These are phyloP conservation scores for Raphanus hybrid DNA, from an alignment of 441 rosid genomes.

Conservation along the genomic window DNA sequence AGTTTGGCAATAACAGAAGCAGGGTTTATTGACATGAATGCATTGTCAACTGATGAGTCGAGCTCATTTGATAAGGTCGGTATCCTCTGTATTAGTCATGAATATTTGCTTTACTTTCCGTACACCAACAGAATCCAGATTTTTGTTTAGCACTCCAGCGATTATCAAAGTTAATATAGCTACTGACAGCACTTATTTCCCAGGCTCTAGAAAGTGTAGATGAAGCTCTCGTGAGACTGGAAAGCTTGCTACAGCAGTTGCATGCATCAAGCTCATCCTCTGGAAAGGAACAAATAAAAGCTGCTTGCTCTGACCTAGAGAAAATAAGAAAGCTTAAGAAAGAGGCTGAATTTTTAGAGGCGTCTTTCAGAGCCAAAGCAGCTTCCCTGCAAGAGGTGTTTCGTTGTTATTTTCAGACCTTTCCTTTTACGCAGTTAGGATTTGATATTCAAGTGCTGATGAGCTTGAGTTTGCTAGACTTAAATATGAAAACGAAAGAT, in stretches of 20 bases:
- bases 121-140: constrained; percentile 6
- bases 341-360: constrained; percentile 99
- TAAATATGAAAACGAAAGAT: background rate
- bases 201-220: constrained; percentile 97
- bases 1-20: constrained; percentile 60
- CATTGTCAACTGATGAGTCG: constrained; percentile 49
- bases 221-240: constrained; percentile 82
- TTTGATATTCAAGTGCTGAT: constrained; percentile 6
- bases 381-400: constrained; percentile 81
- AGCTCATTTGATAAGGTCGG: constrained; percentile 85
- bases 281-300: constrained; percentile 92
- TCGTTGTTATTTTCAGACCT: constrained; percentile 29
- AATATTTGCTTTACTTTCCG: background rate
- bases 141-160: constrained; percentile 30
- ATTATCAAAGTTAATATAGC: constrained; percentile 30
- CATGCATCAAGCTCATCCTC: constrained; percentile 78
- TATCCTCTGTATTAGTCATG: constrained; percentile 11
- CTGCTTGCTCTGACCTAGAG: constrained; percentile 99
- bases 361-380: constrained; percentile 95
- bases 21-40: constrained; percentile 45
- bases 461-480: constrained; percentile 21
- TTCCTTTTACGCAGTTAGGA: constrained; percentile 24
- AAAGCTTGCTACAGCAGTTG: constrained; percentile 82
- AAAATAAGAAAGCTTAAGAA: constrained; percentile 97
- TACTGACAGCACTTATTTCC: constrained; percentile 39